Base-by-base conservation (phyloP, 2,329 filamentous ascomycete species). In the Elsinoe australis region DNA sequence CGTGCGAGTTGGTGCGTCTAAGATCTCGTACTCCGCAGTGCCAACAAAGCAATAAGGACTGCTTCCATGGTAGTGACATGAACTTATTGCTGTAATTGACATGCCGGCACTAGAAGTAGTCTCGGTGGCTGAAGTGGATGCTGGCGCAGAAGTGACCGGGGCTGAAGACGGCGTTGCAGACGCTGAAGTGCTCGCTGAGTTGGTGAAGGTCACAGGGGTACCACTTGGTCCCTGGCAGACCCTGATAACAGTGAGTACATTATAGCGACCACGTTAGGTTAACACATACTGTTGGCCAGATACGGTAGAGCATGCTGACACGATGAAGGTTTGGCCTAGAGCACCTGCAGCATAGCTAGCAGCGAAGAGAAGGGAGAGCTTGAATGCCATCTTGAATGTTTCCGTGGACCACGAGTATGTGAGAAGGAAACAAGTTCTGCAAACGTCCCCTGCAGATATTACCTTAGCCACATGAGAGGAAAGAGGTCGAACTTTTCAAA, bases 1-100 rank as follows among this genome's bases (percentile, higher is more conserved):
- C 1, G 74, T 79, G 14, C 71, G 71, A 3, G 76, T 83, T 2
- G 70, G 67, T 5, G 73, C 71, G 2, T 69, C 64, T n/a, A 64
- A 51, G n/a, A 75, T 59, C 35, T 68, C 58, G 46, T 72, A 72
- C 49, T 69, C 66, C 14, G 64, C 64, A 0, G 61, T 61, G 2
- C 66, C 67, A 8, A 59, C 66, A 54, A 71, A 61, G 52, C 73
- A 75, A 53, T 61, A 71, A 42, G 69, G 72, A 50, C 12, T 7
- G 49, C 12, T 9, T 29, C 28, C 33, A 10, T 34, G 21, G 21
- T 22, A 44, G 15, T 44, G 39, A 21, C 39, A 44, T 19, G 29
- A 2, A 7, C 2, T 3, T 6, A 44, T 44, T 9, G 39, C 39
- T 21, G 39, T 44, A 4, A 44, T 26, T 3, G 39, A 44, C 39